phyloP scores from a whole-genome alignment of 1,284 basidiomycete genomes.

The Exsudoporus floridanus region DNA sequence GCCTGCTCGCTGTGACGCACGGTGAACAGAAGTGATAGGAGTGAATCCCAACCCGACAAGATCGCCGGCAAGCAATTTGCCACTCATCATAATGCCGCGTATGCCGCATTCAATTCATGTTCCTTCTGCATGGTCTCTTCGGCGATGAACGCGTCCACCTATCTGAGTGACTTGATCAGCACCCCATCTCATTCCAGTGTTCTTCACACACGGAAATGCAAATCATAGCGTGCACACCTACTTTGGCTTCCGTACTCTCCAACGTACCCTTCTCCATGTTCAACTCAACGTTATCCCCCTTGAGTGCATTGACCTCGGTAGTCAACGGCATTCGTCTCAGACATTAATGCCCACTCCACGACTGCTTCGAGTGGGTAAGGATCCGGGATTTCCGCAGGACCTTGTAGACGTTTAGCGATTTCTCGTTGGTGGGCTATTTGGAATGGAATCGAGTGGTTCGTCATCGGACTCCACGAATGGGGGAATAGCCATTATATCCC shows the following conservation, averaged over 20 bases:
- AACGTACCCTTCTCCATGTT: constrained; percentile 57
- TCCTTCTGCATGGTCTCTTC: constrained; percentile 88
- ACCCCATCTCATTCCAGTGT: not conserved
- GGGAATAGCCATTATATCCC: not conserved
- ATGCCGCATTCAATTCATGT: constrained; percentile 88
- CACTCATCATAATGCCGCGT: constrained; percentile 86
- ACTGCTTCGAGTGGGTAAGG: constrained; percentile 95
- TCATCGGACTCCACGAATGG: too few relatives aligned
- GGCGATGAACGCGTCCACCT: constrained; percentile 90
- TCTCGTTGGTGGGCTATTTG: constrained; percentile 87
- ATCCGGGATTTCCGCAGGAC: constrained; percentile 93
- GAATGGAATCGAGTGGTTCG: not conserved
- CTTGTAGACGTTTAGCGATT: constrained; percentile 94
- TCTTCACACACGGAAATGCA: not conserved
- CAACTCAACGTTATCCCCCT: constrained; percentile 79
- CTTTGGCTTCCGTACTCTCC: constrained; percentile 74
- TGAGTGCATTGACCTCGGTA: constrained; percentile 69
- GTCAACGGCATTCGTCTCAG: constrained; percentile 40
- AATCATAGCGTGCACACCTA: constrained; percentile 33
- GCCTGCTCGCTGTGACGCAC: constrained; percentile 78
- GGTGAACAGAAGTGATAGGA: not conserved
- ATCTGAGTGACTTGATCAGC: constrained; percentile 7
- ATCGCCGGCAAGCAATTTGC: not conserved
- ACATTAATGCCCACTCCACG: constrained; percentile 88
- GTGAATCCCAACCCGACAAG: constrained; percentile 1